phyloP scores from a whole-genome alignment of 2,329 filamentous ascomycete species.

The Talaromyces sp. region DNA sequence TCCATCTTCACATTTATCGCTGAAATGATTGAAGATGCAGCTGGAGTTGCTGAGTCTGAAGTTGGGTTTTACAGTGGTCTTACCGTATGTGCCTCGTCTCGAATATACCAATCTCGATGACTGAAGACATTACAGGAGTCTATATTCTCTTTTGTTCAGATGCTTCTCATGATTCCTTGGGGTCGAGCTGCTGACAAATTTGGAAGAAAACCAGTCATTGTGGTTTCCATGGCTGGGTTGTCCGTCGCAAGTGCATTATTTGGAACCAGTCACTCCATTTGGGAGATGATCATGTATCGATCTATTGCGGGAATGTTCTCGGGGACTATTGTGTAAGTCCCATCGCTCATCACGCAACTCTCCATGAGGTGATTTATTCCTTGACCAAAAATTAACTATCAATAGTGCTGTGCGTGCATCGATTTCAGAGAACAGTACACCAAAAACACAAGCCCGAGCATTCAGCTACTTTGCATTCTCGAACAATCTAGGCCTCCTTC shows the following conservation, averaged over 20 bases:
- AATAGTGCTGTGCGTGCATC: constrained; percentile 65
- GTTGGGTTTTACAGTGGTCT: constrained; percentile 77
- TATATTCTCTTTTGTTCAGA: constrained; percentile 71
- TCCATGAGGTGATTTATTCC: background rate
- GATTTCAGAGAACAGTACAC: constrained; percentile 68
- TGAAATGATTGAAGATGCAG: constrained; percentile 68
- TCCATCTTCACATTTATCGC: constrained; percentile 78
- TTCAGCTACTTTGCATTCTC: constrained; percentile 76
- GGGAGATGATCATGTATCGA: constrained; percentile 71
- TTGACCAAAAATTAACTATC: background rate
- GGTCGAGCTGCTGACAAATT: constrained; percentile 64
- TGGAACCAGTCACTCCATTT: constrained; percentile 62
- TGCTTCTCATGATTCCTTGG: constrained; percentile 74
- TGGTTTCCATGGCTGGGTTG: constrained; percentile 64
- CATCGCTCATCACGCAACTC: background rate
- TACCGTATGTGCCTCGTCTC: constrained; percentile 55
- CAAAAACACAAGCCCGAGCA: constrained; percentile 65
- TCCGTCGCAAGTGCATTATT: constrained; percentile 61
- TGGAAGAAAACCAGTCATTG: constrained; percentile 69
- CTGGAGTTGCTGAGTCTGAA: constrained; percentile 59
- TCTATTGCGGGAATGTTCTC: constrained; percentile 71
- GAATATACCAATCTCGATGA: background rate
- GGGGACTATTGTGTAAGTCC: constrained; percentile 59
- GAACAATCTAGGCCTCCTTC: constrained; percentile 69
- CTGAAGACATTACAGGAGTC: constrained; percentile 41